Base-by-base conservation (phyloP, 2,329 filamentous ascomycete genomes). In the Pseudopithomyces chartarum region DNA sequence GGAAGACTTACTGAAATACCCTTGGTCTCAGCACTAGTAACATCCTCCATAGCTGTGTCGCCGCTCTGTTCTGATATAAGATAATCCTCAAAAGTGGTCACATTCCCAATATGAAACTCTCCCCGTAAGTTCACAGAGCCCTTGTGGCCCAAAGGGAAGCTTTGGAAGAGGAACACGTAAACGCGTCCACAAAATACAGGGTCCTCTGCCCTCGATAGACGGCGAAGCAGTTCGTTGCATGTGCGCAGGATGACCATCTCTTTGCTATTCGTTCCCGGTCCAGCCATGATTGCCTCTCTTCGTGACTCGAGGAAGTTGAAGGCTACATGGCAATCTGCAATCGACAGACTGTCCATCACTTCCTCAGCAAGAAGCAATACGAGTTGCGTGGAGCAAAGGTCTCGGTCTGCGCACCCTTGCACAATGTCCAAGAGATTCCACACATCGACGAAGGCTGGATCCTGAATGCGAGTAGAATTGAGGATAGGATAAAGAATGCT, bases 101-200 rank as follows among this genome's bases (percentile, higher is more conserved):
- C 86, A 80, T 99, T 99, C 69, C 98, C 95, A 23, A 90, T 87
- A 70, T 99, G 95, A 65, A 95, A 99, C 78, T 98, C 94, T 65
- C 95, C 95, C 50, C 95, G 87, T 38, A 98, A 82, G 70, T 99
- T 99, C 48, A 99, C 95, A 0, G 95, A 97, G 73, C 95, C 98
- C 73, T 94, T 95, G 76, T 99, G 96, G 32, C 94, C 94, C 0
- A 99, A 82, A 1, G 95, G 95, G 69, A 99, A 98, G 74, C 92
- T 96, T 75, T 99, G 95, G 76, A 98, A 99, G 72, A 99, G 86
- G 76, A 97, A 99, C 62, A 99, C 97, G 76, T 98, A 98, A 23
- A 99, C 95, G 38, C 95, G 86, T 15, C 95, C 95, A 70, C 95
- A 99, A 73, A 99, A 99, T 0, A 96, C 92, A 0, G 95, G 96